These are phyloP conservation scores for Zygosaccharomyces pseudorouxii DNA, from an alignment of 805 yeast species.

Conservation along the genomic window DNA sequence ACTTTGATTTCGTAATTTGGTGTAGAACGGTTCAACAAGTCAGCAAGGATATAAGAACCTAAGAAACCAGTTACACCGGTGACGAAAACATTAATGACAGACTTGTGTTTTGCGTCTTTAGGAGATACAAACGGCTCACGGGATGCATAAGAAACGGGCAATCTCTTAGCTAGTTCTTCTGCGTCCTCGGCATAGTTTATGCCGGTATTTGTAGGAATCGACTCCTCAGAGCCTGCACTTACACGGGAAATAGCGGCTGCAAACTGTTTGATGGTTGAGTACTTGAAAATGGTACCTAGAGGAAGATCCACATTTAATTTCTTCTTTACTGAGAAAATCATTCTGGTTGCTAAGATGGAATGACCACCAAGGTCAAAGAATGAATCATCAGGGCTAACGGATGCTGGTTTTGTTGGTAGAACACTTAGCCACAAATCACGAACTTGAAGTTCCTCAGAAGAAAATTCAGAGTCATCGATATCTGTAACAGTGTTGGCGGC, in stretches of 20 bases:
- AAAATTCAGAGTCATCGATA: constrained; percentile 50
- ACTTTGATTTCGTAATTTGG: constrained; percentile 47
- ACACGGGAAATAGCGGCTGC: constrained; percentile 64
- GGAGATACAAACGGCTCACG: constrained; percentile 31
- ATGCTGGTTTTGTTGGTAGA: constrained; percentile 79
- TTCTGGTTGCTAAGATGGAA: constrained; percentile 91
- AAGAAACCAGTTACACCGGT: constrained; percentile 97
- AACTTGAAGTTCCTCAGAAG: constrained; percentile 60
- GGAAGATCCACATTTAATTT: constrained; percentile 77
- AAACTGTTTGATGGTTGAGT: constrained; percentile 78
- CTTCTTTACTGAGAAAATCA: constrained; percentile 89
- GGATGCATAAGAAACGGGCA: constrained; percentile 44
- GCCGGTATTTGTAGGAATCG: constrained; percentile 22
- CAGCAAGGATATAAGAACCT: constrained; percentile 83
- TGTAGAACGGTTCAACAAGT: constrained; percentile 56
- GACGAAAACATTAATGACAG: constrained; percentile 59
- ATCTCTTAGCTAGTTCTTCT: constrained; percentile 40
- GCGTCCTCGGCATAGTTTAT: constrained; percentile 73
- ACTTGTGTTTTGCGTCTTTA: constrained; percentile 25
- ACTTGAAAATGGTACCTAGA: constrained; percentile 81
- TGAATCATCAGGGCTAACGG: constrained; percentile 72
- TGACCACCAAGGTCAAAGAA: constrained; percentile 98
- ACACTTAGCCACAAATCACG: constrained; percentile 82
- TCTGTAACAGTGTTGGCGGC: constrained; percentile 45
- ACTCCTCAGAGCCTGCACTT: constrained; percentile 35